Conservation (phyloP, 2,329 filamentous ascomycete genomes). For the Cytospora mali region DNA sequence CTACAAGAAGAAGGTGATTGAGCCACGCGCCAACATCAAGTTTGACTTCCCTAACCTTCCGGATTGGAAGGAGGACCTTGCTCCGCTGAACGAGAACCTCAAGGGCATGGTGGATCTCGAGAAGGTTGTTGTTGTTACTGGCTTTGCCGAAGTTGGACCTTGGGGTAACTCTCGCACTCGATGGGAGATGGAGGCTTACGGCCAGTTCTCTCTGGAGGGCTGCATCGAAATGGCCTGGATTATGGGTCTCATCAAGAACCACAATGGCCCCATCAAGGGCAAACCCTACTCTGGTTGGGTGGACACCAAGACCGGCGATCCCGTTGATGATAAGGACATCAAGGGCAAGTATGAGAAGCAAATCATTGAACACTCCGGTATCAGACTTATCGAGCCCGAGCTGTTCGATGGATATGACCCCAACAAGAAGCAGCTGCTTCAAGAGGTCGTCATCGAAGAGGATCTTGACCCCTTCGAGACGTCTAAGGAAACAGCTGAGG, state of each 20-base stretch:
- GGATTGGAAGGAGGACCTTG: conserved; percentile 88
- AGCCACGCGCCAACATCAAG: conserved; percentile 96
- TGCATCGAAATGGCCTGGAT: conserved; percentile 99
- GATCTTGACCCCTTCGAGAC: conserved; percentile 96
- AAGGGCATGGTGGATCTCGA: conserved; percentile 99
- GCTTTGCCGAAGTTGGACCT: conserved; percentile 92
- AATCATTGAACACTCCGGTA: conserved; percentile 95
- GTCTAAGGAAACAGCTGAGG: conserved; percentile 94
- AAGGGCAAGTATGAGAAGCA: conserved; percentile 97
- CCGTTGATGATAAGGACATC: conserved; percentile 96
- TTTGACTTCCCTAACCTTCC: conserved; percentile 91
- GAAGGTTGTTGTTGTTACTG: conserved; percentile 95
- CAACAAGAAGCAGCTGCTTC: conserved; percentile 96
- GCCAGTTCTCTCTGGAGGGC: conserved; percentile 95
- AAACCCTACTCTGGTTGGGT: conserved; percentile 97
- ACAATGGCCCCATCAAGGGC: conserved; percentile 94
- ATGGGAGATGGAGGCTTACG: conserved; percentile 99
- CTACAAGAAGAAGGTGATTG: conserved; percentile 91
- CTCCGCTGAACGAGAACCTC: conserved; percentile 83
- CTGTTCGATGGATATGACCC: conserved; percentile 96
- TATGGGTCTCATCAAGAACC: conserved; percentile 99
- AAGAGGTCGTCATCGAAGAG: conserved; percentile 96
- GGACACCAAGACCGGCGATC: conserved; percentile 89
- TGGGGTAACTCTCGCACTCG: conserved; percentile 98
- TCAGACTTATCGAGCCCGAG: conserved; percentile 96